Evolutionary conservation across 768 basidiomycete genomes (phyloP).

Genomic region (Boletus rubescentipes): DNA sequence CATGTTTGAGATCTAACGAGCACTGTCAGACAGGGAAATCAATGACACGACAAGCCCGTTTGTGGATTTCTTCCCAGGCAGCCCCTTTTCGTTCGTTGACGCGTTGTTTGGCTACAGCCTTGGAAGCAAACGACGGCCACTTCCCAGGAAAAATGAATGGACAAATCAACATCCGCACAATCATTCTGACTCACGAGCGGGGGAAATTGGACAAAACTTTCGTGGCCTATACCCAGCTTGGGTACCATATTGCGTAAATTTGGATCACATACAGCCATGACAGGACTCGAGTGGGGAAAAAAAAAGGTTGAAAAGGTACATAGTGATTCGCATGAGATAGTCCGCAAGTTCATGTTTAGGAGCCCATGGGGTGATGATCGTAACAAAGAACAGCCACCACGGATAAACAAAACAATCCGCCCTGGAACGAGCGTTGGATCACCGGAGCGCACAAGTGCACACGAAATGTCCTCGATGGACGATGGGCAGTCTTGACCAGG

Average conservation of each 20-base stretch:
- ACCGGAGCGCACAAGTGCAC: slow-evolving; percentile 24
- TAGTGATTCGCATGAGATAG: slow-evolving; percentile 29
- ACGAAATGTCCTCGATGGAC: slow-evolving; percentile 25
- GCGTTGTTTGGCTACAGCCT: slow-evolving; percentile 17
- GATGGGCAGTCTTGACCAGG: slow-evolving; percentile 18
- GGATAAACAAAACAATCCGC: slow-evolving; percentile 23
- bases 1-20: not conserved
- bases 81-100: not conserved
- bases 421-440: slow-evolving; percentile 18
- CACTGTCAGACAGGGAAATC: not conserved
- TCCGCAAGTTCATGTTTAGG: slow-evolving; percentile 22
- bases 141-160: not conserved
- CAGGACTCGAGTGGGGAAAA: slow-evolving; percentile 11
- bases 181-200: slow-evolving; percentile 13
- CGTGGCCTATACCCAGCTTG: not conserved
- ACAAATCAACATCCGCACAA: slow-evolving; percentile 9
- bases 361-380: slow-evolving; percentile 8
- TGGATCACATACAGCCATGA: slow-evolving; percentile 10
- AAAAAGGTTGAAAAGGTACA: slow-evolving; percentile 20
- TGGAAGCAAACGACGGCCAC: slow-evolving; percentile 12
- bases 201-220: not conserved
- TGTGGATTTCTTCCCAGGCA: slow-evolving; percentile 2
- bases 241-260: slow-evolving; percentile 5
- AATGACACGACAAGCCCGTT: not conserved
- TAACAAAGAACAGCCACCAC: slow-evolving; percentile 16